phyloP scores from a whole-genome alignment of 1,284 basidiomycete genomes.

The Neolentinus lepideus region DNA sequence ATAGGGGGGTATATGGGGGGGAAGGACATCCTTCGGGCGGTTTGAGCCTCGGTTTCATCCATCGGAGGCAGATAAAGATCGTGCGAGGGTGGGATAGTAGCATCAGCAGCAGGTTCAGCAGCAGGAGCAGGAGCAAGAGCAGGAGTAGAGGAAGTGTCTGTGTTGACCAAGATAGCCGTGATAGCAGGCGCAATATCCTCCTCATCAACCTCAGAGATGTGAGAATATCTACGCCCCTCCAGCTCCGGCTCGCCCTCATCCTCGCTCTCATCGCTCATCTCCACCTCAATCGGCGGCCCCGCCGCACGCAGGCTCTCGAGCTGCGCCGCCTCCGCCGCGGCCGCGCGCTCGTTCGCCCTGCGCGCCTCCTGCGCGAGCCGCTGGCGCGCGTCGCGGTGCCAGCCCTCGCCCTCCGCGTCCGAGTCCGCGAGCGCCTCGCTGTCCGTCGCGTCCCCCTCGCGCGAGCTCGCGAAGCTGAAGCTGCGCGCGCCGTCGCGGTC shows the following conservation, averaged over 20 bases:
- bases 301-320: slow-evolving; percentile 30
- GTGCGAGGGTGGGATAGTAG: slow-evolving; percentile 4
- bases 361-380: slow-evolving; percentile 73
- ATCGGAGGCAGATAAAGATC: slow-evolving; percentile 6
- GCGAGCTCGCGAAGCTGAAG: slow-evolving; percentile 67
- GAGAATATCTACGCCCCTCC: slow-evolving; percentile 30
- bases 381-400: slow-evolving; percentile 59
- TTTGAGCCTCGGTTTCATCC: slow-evolving; percentile 29
- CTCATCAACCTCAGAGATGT: slow-evolving; percentile 66
- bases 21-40: slow-evolving; percentile 33
- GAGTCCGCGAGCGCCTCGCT: slow-evolving; percentile 33
- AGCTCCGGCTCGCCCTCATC: slow-evolving; percentile 34
- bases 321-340: slow-evolving; percentile 38
- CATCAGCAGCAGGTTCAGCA: slow-evolving; percentile 13
- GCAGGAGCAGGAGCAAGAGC: no score
- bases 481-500: slow-evolving; percentile 53
- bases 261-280: slow-evolving; percentile 79
- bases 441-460: slow-evolving; percentile 45
- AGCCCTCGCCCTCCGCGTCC: slow-evolving; percentile 38
- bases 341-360: slow-evolving; percentile 41
- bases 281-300: slow-evolving; percentile 66
- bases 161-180: neutral
- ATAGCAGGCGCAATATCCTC: slow-evolving; percentile 19
- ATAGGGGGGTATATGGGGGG: slow-evolving; percentile 13
- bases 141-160: no score